Evolutionary conservation across 2,329 filamentous ascomycete species (phyloP).

Genomic region (Monilinia aucupariae): DNA sequence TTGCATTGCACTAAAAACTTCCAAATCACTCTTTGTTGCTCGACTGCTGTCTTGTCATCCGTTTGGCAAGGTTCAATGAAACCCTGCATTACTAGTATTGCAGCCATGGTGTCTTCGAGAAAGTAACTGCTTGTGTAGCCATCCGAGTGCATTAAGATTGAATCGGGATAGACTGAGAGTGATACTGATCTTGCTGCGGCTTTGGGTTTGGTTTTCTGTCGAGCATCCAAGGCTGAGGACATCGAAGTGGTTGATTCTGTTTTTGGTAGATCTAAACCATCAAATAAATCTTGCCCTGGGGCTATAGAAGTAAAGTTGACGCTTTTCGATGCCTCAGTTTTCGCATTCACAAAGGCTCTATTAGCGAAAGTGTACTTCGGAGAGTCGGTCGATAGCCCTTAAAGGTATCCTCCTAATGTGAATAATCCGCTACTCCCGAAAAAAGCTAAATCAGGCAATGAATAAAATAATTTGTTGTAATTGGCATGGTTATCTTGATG

Average conservation of each 20-base stretch:
- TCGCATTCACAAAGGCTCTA: constrained; percentile 31
- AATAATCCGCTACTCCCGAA: constrained; percentile 22
- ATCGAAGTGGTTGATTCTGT: not conserved
- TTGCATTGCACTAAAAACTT: constrained; percentile 11
- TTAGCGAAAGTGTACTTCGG: constrained; percentile 37
- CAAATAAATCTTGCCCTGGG: constrained; percentile 21
- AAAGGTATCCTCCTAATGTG: constrained; percentile 29
- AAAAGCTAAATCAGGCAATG: constrained; percentile 1
- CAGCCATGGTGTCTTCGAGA: constrained; percentile 21
- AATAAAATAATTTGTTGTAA: constrained; percentile 38
- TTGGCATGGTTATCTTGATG: constrained; percentile 37
- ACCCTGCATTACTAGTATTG: constrained; percentile 22
- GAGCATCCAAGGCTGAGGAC: constrained; percentile 1
- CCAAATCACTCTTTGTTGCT: constrained; percentile 12
- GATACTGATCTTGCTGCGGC: constrained; percentile 2
- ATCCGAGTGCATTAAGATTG: constrained; percentile 18
- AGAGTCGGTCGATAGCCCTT: constrained; percentile 29
- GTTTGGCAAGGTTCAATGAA: constrained; percentile 25
- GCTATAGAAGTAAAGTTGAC: constrained; percentile 23
- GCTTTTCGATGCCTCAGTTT: constrained; percentile 32
- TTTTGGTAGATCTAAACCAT: constrained; percentile 15
- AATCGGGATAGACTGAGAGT: constrained; percentile 19
- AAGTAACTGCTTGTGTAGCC: constrained; percentile 26
- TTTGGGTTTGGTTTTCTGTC: not conserved
- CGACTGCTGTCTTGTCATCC: not conserved